Evolutionary conservation across 2,329 filamentous ascomycete genomes (phyloP), one percentile per base, ranked within the genome.

Genomic region (Trichoderma sp.): DNA sequence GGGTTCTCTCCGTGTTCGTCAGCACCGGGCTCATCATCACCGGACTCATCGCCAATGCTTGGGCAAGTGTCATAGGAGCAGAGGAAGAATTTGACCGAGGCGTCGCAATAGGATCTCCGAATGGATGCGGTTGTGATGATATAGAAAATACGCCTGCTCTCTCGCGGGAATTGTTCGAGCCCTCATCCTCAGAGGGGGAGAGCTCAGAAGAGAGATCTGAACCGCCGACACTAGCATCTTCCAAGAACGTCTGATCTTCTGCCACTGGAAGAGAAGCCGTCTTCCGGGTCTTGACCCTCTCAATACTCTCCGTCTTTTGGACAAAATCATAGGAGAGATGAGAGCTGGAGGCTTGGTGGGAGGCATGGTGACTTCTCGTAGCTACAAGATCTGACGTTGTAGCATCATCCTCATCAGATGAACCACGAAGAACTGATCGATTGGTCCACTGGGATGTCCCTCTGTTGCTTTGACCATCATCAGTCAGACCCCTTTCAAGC

Each of bases 181-280:
- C 76, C 3, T 84, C 76, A 2, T 30, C 70, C n/a, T 83, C 78
- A n/a, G 89, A 87, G 1, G 82, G 80, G 1, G 89, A 91, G 57
- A 91, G 75, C 74, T 91, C 89, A 0, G 89, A 91, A 2, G 89
- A 92, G 8, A 91, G 81, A 72, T 91, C 89, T 34, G 86, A 89
- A 56, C 85, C 86, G 58, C 83, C 80, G 57, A 85, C 84, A 68
- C 86, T 87, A 15, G 83, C 83, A 53, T 92, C 82, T 24, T 86
- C 82, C 30, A 87, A 75, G 72, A 87, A 87, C 0, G 84, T 86
- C 30, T 83, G 80, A 26, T 83, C 74, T 73, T 81, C 77, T 24
- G 47, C 21, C 36, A 75, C 73, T 24, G 75, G 68, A 28, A 70
- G 73, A 1, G 81, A 79, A 30, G 78, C 73, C 0, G 81, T 81